Percentiles rank a stretch among this genome's conserved stretches.
Evolutionary conservation across 176 grass and related monocot species (phyloP).

Genomic region (Triticum dicoccoides): DNA sequence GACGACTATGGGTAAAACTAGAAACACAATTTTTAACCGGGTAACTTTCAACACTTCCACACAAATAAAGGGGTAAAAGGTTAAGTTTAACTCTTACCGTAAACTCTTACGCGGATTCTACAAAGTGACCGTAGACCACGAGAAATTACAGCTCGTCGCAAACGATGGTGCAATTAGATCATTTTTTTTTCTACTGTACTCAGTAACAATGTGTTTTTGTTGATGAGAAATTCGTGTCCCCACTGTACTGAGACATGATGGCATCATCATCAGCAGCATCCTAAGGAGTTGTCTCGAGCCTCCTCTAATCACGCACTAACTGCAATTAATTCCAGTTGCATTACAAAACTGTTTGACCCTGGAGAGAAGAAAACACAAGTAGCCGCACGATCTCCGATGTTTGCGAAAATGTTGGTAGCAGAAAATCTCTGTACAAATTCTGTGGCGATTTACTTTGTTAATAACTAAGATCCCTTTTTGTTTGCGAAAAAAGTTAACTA

Average conservation of each 20-base stretch:
- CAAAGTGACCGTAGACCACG: not conserved
- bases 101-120: not conserved
- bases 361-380: slow-evolving; percentile 9
- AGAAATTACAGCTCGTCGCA: too few species aligned
- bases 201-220: not conserved
- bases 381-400: not conserved
- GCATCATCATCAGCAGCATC: not conserved
- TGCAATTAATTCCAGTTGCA: slow-evolving; percentile 13
- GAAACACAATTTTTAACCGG: too few species aligned
- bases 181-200: not conserved
- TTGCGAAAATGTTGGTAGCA: too few species aligned
- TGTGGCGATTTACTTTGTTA: too few species aligned
- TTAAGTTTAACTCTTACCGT: not conserved
- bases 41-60: not conserved
- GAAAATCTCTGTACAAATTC: too few species aligned
- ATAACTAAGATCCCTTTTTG: too few species aligned
- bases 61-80: not conserved
- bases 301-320: slow-evolving; percentile 16
- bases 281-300: not conserved
- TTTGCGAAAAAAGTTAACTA: too few species aligned
- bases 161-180: not conserved
- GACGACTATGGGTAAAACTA: too few species aligned
- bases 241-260: not conserved
- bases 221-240: not conserved
- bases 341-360: slow-evolving; percentile 40